Evolutionary conservation across 2,329 filamentous ascomycete genomes (phyloP), one percentile per base, ranked within the genome.

Genomic region (Exophiala aquamarina): DNA sequence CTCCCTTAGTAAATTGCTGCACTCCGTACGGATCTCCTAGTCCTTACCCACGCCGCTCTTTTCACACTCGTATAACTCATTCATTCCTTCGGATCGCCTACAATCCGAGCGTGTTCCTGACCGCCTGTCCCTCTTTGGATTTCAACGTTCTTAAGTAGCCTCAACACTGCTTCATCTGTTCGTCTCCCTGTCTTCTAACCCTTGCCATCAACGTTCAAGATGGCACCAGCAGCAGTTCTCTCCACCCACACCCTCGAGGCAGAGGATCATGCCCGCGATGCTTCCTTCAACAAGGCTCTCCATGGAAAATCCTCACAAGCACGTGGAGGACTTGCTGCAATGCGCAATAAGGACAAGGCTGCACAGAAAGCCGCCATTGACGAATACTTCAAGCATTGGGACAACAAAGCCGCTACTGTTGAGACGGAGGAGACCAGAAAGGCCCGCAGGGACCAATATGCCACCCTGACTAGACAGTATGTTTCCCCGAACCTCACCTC

Each of bases 301-400:
- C 91, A 96, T 71, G 89, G 80, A 59, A 75, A 79, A 55, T 89
- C 88, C 44, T 76, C 88, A 40, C 70, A 83, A 64, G 81, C 82
- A 35, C 72, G 77, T 47, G 87, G 86, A 63, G 88, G 89, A 59
- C 80, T 96, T 61, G 74, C 81, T 60, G 88, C 92, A 62, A 91
- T 96, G 83, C 76, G 95, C 63, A 23, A 28, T 18, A 98, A 98
- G 76, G 85, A 93, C 68, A 74, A 77, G 64, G 73, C 75, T 21
- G 89, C 89, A 6, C 87, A 94, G 65, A 82, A 89, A 67, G 84
- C 85, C 42, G 89, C 89, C 37, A 81, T 91, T 20, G 87, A 93
- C 64, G 88, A 94, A 68, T 95, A 95, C 73, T 95, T 95, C 76
- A 94, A 94, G 78, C 90, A 95, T 68, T 95, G 88, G 87, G 89